A percentile compares a stretch with the other conserved stretches of the same genome.
phyloP scores from a whole-genome alignment of 371 early-diverging fungal genomes.

The Paraphysoderma sedebokerense region DNA sequence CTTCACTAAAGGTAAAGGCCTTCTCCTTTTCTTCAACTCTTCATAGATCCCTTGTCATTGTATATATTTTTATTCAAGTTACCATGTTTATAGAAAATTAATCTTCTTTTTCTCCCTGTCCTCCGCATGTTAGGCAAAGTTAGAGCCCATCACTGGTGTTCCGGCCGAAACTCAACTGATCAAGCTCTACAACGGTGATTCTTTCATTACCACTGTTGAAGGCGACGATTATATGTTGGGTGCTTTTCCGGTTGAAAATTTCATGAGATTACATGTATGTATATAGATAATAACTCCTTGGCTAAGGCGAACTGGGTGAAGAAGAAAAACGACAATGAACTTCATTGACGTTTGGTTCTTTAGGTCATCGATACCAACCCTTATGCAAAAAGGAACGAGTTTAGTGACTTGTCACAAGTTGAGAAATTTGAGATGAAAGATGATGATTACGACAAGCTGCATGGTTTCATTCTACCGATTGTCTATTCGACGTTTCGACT shows the following conservation, averaged over 20 bases:
- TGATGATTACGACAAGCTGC: slow-evolving; percentile 59
- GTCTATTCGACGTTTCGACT: too few relatives aligned
- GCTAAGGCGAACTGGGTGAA: neutral
- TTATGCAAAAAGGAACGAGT: slow-evolving; percentile 44
- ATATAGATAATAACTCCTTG: neutral
- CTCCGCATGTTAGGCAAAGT: slow-evolving; percentile 31
- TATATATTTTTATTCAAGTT: neutral
- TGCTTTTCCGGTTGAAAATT: slow-evolving; percentile 67
- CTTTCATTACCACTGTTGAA: slow-evolving; percentile 33
- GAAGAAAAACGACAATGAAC: too few relatives aligned
- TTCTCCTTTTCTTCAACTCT: neutral
- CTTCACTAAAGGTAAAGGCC: slow-evolving; percentile 41
- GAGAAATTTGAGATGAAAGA: slow-evolving; percentile 80
- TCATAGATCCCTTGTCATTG: too few relatives aligned
- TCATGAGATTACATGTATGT: slow-evolving; percentile 43
- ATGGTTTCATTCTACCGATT: too few relatives aligned
- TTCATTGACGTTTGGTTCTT: neutral
- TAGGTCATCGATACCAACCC: slow-evolving; percentile 57
- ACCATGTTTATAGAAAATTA: neutral
- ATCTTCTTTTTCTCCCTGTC: neutral
- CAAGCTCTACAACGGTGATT: slow-evolving; percentile 34
- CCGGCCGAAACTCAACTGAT: slow-evolving; percentile 47
- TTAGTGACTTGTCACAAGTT: slow-evolving; percentile 68
- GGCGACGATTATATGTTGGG: slow-evolving; percentile 60
- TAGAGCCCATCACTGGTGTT: slow-evolving; percentile 87